Evolutionary conservation across 2,329 filamentous ascomycete species (phyloP), one percentile per base, ranked within the genome.

Genomic region (Elsinoe arachidis): DNA sequence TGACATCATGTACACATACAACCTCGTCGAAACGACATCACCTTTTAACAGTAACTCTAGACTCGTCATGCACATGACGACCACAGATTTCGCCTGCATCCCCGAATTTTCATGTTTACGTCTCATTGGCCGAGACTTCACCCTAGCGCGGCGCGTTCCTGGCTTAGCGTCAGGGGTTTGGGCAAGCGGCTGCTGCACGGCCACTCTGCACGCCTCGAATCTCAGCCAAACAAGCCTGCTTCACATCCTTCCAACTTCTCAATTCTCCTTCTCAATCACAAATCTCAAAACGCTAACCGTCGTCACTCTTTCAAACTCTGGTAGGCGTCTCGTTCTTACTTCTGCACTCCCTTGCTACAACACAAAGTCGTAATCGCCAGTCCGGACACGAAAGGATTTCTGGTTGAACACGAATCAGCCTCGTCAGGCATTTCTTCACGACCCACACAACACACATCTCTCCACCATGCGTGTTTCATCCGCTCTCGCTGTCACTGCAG

Each of bases 401-500:
- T 11, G 6, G 3, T 23, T 46, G 41, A 10, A 26, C 21, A 51
- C 46, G 46, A 51, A 51, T 21, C 46, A 51, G 46, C 46, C 46
- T 51, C 46, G 46, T 51, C 33, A 34, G 46, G 46, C 46, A 51
- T 37, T 35, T 37, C 47, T 17, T 37, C 47, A 52, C 47, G 23
- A 37, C 17, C 30, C 38, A 44, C 39, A 46, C 14, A n/a, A 57
- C 56, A 26, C 38, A 17, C n/a, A 21, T 35, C 46, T 34, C 12
- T 19, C 17, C 55, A 55, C 15, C n/a, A 60, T 58, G 54, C 58
- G 49, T 56, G 54, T 55, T 37, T 55, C 53, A 30, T 47, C 61
- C n/a, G 55, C 61, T n/a, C 52, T 64, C 34, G 61, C 61, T 51
- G 58, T 67, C 44, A 64, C 65, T 51, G 62, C 67, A 51, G 64